Conservation (phyloP, 352 stramenopile genomes). For the Hyaloperonospora brassicae region DNA sequence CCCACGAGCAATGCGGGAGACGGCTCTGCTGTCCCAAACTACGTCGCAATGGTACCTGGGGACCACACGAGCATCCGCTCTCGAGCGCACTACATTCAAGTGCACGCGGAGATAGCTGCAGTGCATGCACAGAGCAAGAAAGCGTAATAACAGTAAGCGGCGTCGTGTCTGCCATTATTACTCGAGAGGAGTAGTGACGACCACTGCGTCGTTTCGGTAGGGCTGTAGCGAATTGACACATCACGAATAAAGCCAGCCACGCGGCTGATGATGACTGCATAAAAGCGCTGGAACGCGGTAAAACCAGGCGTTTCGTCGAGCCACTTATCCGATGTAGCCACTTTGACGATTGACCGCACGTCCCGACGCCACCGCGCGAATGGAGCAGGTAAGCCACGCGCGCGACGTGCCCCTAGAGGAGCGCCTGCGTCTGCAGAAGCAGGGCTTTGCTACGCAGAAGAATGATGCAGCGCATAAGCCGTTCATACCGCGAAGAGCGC, state of each 20-base stretch:
- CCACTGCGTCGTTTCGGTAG: too few relatives aligned
- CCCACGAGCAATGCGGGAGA: conserved; percentile 14
- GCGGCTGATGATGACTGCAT: too few relatives aligned
- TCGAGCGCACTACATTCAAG: conserved; percentile 47
- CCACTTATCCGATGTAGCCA: too few relatives aligned
- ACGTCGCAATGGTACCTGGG: conserved; percentile 60
- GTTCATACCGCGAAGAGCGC: conserved; percentile 6
- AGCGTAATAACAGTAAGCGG: too few relatives aligned
- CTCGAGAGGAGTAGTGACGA: too few relatives aligned
- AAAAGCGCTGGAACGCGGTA: too few relatives aligned
- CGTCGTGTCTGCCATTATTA: too few relatives aligned
- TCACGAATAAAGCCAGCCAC: too few relatives aligned
- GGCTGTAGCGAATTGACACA: too few relatives aligned
- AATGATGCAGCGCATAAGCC: not conserved
- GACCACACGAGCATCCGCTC: conserved; percentile 69
- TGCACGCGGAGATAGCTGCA: conserved; percentile 58
- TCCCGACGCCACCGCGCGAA: too few relatives aligned
- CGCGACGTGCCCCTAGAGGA: conserved; percentile 75
- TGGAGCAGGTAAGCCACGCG: conserved; percentile 10
- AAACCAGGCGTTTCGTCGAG: too few relatives aligned
- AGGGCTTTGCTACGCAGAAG: conserved; percentile 44
- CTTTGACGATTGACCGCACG: too few relatives aligned
- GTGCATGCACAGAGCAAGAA: conserved; percentile 11
- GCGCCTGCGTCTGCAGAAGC: conserved; percentile 70
- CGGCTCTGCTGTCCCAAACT: conserved; percentile 36